Conservation (phyloP, 495 filamentous ascomycete genomes). For the Sordaria brevicollis region DNA sequence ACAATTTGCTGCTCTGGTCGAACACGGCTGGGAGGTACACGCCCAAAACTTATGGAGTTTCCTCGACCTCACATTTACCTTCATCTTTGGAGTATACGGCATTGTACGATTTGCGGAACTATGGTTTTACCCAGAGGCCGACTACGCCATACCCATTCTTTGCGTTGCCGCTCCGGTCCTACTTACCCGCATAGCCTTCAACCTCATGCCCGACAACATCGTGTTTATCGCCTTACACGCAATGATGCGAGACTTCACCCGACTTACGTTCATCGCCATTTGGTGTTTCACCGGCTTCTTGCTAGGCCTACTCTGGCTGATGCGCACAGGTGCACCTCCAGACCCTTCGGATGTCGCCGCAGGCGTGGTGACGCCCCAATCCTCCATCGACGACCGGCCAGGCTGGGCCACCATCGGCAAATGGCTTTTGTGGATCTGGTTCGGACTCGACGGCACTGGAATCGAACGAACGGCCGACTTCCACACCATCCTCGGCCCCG, state of each 20-base stretch:
- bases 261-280: conserved; percentile 49
- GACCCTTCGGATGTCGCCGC: not conserved
- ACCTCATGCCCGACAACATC: conserved; percentile 57
- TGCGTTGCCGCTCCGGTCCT: conserved; percentile 51
- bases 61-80: conserved; percentile 50
- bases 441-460: conserved; percentile 56
- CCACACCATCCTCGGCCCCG: conserved; percentile 48
- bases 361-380: conserved; percentile 16
- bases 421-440: conserved; percentile 64
- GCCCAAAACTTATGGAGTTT: conserved; percentile 61
- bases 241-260: conserved; percentile 56
- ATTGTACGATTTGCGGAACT: conserved; percentile 41
- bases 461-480: conserved; percentile 47
- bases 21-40: conserved; percentile 59
- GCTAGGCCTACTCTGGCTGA: conserved; percentile 50
- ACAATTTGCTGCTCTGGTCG: conserved; percentile 52
- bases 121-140: conserved; percentile 22
- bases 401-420: conserved; percentile 45
- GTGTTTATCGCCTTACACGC: conserved; percentile 55
- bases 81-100: conserved; percentile 46
- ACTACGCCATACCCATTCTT: conserved; percentile 47
- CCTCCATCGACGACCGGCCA: conserved; percentile 15
- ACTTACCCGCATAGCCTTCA: conserved; percentile 54
- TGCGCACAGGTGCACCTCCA: conserved; percentile 4
- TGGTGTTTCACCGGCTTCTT: conserved; percentile 60